Evolutionary conservation across 1,284 basidiomycete species (phyloP), one percentile per base, ranked within the genome.

Genomic region (Vanrija pseudolonga): DNA sequence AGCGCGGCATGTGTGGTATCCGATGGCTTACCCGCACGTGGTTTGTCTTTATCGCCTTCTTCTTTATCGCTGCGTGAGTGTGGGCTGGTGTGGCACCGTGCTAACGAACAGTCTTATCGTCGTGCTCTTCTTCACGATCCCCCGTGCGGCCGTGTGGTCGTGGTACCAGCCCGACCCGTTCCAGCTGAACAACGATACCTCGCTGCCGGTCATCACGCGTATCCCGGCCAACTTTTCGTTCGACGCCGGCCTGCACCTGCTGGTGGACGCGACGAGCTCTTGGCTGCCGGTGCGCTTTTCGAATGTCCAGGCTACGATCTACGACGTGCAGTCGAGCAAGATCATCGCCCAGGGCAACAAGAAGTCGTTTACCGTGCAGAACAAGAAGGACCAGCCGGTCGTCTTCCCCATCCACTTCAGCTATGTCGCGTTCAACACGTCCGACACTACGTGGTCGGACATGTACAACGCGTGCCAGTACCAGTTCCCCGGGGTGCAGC

Each of bases 141-240:
- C 90, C 7, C 84, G 90, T 50, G 87, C 88, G 1, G 90, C 90
- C 0, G 67, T 69, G 38, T 84, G 91, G 67, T 74, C 79, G 15
- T 84, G 90, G 70, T 84, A 85, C 69, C 72, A 74, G 17, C 60
- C 72, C 6, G 69, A 75, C 4, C 88, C 89, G 0, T 80, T 93
- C 38, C 68, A 69, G 4, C 77, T 80, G 22, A 84, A 87, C 15
- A 83, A 80, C 48, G 81, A 84, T 1, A 83, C 81, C n/a, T n/a
- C n/a, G n/a, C n/a, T n/a, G 0, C 60, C 74, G 44, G 69, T 76
- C 19, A 90, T 92, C 77, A 84, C 81, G 40, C 83, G 87, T 49
- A 69, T 79, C 0, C 89, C 89, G 0, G 84, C 90, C 47, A 93
- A 93, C 74, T 94, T 92, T 74, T 84, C 86, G 18, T 94, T 93